Evolutionary conservation across 1,284 basidiomycete species (phyloP), one percentile per base, ranked within the genome.

Genomic region (Peniophora sp.): DNA sequence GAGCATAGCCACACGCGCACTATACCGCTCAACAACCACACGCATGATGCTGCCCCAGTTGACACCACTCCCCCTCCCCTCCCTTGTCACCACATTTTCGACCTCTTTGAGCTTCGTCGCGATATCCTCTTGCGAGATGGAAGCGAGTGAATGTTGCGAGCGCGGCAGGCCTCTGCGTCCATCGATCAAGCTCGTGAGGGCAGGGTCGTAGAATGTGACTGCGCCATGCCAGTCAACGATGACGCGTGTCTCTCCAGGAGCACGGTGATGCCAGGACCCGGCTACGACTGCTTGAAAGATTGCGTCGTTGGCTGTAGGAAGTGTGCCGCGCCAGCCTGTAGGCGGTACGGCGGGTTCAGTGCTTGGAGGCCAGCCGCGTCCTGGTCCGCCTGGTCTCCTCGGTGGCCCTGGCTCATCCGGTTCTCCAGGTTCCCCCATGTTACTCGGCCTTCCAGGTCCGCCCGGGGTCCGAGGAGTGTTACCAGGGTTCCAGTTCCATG

Each of bases 21-120:
- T 66, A 47, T 71, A 74, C 20, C 76, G 68, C 39, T 76, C 68
- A 2, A 70, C 63, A 5, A 76, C 59, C 24, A 70, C 64, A 17
- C 64, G 65, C 20, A 68, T 47, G 24, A 79, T 59, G 1, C 65
- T 64, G 35, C 55, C 56, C 76, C 78, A 79, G 54, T 78, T 70
- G 3, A 75, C 56, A 0, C 69, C 69, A 43, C 68, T 73, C 2
- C 56, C 55, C 0, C 47, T 45, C 24, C 51, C 6, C 2, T 50
- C 36, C 23, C 52, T 47, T 12, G 39, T 48, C 44, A 71, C 48
- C 6, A 44, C 55, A 2, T 54, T 57, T 15, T 58, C 57, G 1
- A 53, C 36, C 49, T 48, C 49, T 3, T 36, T 32, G 6, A 45
- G 18, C 20, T 23, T 24, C n/a, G 10, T 27, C 6, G 18, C 41